phyloP scores from a whole-genome alignment of 345 rosid genomes.

The Raphanus raphanistrum region DNA sequence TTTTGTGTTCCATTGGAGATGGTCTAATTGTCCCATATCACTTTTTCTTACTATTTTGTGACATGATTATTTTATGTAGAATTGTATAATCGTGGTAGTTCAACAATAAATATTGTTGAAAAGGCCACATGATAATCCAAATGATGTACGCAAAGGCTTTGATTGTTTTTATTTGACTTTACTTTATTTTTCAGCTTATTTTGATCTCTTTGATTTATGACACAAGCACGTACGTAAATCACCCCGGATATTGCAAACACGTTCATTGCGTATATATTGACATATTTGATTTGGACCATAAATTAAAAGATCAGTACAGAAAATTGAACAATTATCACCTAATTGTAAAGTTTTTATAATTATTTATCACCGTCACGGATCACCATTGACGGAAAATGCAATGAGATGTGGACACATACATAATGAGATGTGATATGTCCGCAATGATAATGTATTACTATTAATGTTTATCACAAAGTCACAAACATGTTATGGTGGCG shows the following conservation, averaged over 20 bases:
- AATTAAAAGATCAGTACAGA: neutral
- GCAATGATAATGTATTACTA: neutral
- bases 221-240: slow-evolving; percentile 23
- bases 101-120: neutral
- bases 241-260: slow-evolving; percentile 1
- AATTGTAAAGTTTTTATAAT: neutral
- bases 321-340: neutral
- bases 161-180: neutral
- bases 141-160: neutral
- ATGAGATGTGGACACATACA: neutral
- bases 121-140: neutral
- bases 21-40: too few relatives aligned
- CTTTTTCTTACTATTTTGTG: neutral
- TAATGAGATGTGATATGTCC: neutral
- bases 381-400: neutral
- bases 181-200: neutral
- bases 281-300: neutral
- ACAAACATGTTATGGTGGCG: neutral
- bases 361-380: neutral
- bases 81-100: neutral
- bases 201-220: slow-evolving; percentile 4
- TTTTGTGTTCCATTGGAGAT: too few relatives aligned
- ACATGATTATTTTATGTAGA: neutral
- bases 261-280: neutral
- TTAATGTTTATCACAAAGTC: neutral